Conservation (phyloP, 2,329 filamentous ascomycete genomes). For the Laburnicola sp. region DNA sequence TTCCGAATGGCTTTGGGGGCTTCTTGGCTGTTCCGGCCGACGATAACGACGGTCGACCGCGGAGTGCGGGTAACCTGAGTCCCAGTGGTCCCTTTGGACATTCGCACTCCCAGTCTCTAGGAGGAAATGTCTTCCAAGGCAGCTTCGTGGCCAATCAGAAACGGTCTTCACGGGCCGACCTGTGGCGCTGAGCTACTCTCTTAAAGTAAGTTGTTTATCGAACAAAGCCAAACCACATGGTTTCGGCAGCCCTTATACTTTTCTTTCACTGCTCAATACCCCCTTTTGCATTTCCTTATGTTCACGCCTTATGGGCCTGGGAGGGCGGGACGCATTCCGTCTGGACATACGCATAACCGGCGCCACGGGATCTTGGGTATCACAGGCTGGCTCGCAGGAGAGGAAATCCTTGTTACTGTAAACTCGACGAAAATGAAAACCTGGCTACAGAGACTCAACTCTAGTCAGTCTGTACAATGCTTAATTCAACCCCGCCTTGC, state of each 20-base stretch:
- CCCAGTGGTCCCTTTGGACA: constrained; percentile 31
- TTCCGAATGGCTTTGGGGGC: constrained; percentile 68
- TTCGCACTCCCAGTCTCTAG: constrained; percentile 30
- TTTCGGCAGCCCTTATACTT: too few relatives aligned
- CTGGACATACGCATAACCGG: neutral
- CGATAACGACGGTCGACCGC: constrained; percentile 35
- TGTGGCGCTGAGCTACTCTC: constrained; percentile 35
- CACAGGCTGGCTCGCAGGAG: neutral
- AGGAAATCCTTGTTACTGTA: too few relatives aligned
- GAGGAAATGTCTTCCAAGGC: constrained; percentile 23
- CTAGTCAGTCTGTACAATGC: neutral
- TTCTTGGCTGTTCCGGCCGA: constrained; percentile 64
- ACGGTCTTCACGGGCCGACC: constrained; percentile 39
- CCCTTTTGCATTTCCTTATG: constrained; percentile 7
- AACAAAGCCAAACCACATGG: too few relatives aligned
- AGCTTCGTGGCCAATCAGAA: constrained; percentile 43
- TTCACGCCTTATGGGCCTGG: neutral
- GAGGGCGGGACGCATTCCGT: neutral
- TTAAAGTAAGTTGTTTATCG: too few relatives aligned
- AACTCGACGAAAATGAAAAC: too few relatives aligned
- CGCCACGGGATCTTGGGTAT: neutral
- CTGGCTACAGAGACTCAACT: too few relatives aligned
- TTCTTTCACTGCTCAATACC: constrained; percentile 6
- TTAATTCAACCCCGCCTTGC: neutral
- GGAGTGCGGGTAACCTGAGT: constrained; percentile 36